These are phyloP conservation scores for Calamus simplicifolius DNA, from an alignment of 176 grass and related monocot species.

Conservation along the genomic window DNA sequence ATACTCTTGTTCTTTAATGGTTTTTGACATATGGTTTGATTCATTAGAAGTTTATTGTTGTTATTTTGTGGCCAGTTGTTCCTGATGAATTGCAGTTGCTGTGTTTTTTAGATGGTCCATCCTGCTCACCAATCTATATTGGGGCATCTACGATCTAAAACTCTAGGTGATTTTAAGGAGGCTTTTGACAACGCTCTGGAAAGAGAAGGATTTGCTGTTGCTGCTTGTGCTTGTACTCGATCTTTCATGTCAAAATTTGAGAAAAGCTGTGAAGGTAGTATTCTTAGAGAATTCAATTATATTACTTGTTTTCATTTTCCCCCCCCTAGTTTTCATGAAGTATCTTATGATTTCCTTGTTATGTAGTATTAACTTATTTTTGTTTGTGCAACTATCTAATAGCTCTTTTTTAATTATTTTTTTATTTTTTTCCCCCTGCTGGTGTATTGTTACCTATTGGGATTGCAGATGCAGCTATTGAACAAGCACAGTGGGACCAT, in stretches of 20 bases:
- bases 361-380: too few species aligned
- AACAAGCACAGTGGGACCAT: not conserved
- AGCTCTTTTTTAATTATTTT: too few species aligned
- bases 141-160: not conserved
- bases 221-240: not conserved
- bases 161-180: not conserved
- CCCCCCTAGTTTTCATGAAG: not conserved
- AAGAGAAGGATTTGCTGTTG: not conserved
- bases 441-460: not conserved
- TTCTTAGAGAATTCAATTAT: too few species aligned
- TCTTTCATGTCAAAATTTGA: not conserved
- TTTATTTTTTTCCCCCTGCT: too few species aligned
- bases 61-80: too few species aligned
- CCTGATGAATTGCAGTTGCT: too few species aligned
- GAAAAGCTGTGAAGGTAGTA: too few species aligned
- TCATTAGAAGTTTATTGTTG: too few species aligned
- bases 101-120: not conserved
- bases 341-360: too few species aligned
- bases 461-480: not conserved
- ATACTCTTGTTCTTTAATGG: too few species aligned
- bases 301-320: not conserved
- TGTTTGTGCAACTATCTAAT: too few species aligned
- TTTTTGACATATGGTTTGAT: too few species aligned
- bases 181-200: not conserved
- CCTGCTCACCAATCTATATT: not conserved